Conservation (phyloP, 2,329 filamentous ascomycete genomes). For the Aspergillus vadensis region DNA sequence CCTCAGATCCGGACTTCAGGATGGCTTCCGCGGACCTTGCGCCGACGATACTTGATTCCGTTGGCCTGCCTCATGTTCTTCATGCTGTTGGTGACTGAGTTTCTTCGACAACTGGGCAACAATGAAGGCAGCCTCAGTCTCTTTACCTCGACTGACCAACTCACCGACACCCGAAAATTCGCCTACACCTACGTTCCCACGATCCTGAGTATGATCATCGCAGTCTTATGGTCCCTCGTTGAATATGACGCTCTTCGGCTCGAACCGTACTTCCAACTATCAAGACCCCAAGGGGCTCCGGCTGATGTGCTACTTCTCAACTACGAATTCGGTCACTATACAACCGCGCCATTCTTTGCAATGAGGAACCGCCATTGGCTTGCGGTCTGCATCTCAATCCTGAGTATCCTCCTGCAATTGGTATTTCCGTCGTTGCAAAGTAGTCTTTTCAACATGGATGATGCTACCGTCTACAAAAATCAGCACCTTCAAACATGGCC, state of each 20-base stretch:
- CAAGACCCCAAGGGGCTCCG: constrained; percentile 6
- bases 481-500: constrained; percentile 12
- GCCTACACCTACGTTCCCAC: constrained; percentile 10
- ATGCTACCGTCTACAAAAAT: neutral
- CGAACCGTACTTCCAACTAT: constrained; percentile 12
- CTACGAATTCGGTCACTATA: constrained; percentile 13
- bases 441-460: constrained; percentile 6
- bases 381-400: constrained; percentile 7
- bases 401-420: constrained; percentile 11
- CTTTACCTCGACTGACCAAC: constrained; percentile 7
- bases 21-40: constrained; percentile 11
- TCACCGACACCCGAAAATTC: constrained; percentile 1
- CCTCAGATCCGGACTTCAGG: constrained; percentile 6
- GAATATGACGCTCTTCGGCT: constrained; percentile 13
- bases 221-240: constrained; percentile 10
- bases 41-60: constrained; percentile 6
- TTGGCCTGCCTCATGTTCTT: constrained; percentile 5
- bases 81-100: constrained; percentile 7
- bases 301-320: constrained; percentile 12
- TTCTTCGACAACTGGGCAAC: constrained; percentile 4
- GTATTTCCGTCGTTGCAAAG: constrained; percentile 8
- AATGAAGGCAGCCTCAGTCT: constrained; percentile 6
- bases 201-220: constrained; percentile 8
- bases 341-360: constrained; percentile 9
- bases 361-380: constrained; percentile 11